Conservation (phyloP, 352 stramenopile genomes). For the Globisporangium okanoganense region DNA sequence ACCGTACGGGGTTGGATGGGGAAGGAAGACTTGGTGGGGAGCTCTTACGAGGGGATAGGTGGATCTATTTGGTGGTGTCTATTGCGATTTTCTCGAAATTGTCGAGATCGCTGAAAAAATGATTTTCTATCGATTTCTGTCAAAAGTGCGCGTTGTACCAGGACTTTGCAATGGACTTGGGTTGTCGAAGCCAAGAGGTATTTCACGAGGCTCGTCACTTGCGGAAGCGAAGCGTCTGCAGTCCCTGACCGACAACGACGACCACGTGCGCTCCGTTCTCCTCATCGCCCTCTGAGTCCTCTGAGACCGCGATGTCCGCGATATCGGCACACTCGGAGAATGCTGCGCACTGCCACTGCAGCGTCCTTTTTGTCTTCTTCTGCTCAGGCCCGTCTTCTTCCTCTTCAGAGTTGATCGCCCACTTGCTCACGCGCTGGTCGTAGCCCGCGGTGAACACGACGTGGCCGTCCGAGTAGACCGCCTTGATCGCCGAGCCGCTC, state of each 20-base stretch:
- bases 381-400: too few relatives aligned
- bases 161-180: background rate
- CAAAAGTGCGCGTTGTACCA: background rate
- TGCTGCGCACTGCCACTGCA: slow-evolving; percentile 53
- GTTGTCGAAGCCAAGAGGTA: too few relatives aligned
- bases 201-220: background rate
- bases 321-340: slow-evolving; percentile 85
- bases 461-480: slow-evolving; percentile 34
- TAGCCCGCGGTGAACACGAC: slow-evolving; percentile 72
- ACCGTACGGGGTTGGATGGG: background rate
- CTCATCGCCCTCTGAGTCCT: background rate
- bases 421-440: slow-evolving; percentile 82
- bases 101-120: background rate
- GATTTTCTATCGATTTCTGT: background rate
- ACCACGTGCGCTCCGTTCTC: slow-evolving; percentile 21
- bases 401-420: slow-evolving; percentile 22
- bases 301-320: slow-evolving; percentile 46
- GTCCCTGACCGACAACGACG: slow-evolving; percentile 73
- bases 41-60: too few relatives aligned
- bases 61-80: background rate
- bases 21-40: background rate
- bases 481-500: slow-evolving; percentile 81
- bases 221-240: slow-evolving; percentile 59
- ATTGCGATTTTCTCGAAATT: background rate
- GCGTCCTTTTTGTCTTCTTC: background rate